phyloP scores from a whole-genome alignment of 768 basidiomycete genomes.

The Tricholoma bakamatsutake region DNA sequence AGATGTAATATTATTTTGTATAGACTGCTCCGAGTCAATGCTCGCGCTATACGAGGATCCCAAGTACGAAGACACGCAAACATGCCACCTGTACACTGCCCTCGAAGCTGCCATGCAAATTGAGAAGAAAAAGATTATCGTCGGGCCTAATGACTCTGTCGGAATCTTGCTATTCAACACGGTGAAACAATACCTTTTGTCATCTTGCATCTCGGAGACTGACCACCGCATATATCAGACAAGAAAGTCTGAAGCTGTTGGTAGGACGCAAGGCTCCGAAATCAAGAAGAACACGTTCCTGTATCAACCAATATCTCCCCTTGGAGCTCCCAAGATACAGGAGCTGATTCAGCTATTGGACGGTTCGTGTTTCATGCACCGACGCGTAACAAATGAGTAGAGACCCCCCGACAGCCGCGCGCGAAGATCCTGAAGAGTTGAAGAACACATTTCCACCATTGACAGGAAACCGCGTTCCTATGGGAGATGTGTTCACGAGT shows the following conservation, averaged over 20 bases:
- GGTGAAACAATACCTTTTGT: slow-evolving; percentile 39
- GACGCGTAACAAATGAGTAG: not conserved
- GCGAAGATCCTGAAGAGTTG: slow-evolving; percentile 56
- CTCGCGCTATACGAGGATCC: slow-evolving; percentile 62
- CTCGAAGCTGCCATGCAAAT: slow-evolving; percentile 83
- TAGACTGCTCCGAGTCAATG: slow-evolving; percentile 94
- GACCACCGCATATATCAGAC: slow-evolving; percentile 26
- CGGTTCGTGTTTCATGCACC: slow-evolving; percentile 35
- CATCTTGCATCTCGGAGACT: slow-evolving; percentile 2
- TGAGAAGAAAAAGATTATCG: slow-evolving; percentile 84
- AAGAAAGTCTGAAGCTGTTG: slow-evolving; percentile 26
- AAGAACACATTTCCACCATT: slow-evolving; percentile 60
- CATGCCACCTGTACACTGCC: slow-evolving; percentile 72
- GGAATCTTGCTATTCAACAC: slow-evolving; percentile 93
- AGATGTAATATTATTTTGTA: slow-evolving; percentile 92
- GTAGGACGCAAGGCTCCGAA: slow-evolving; percentile 39
- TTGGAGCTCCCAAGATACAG: slow-evolving; percentile 80
- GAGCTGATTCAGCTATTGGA: slow-evolving; percentile 74
- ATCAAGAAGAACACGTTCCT: slow-evolving; percentile 67
- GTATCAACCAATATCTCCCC: slow-evolving; percentile 69
- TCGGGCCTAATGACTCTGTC: slow-evolving; percentile 83
- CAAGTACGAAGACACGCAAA: slow-evolving; percentile 57
- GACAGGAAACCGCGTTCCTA: slow-evolving; percentile 54
- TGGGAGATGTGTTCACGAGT: slow-evolving; percentile 87
- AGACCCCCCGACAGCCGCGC: slow-evolving; percentile 42